Conservation (phyloP, 148 eudicot genomes). For the Limonium bicolor region DNA sequence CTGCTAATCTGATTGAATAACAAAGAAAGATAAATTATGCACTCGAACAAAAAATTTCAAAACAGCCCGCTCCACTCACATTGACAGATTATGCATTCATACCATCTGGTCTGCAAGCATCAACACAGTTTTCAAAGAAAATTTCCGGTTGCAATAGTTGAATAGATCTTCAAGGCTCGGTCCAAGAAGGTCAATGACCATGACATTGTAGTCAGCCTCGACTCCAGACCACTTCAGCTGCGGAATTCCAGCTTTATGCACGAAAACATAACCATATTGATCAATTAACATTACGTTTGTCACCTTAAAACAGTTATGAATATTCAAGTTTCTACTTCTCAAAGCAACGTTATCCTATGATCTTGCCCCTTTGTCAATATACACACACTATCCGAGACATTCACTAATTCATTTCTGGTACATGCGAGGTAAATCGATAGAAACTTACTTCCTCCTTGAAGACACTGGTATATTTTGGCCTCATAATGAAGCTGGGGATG, state of each 20-base stretch:
- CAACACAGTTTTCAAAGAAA: slow-evolving; percentile 13
- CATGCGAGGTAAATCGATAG: no score
- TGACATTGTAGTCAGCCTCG: slow-evolving; percentile 15
- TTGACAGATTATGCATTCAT: neutral
- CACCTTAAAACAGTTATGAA: no score
- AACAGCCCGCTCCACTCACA: neutral
- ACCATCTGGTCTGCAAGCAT: slow-evolving; percentile 3
- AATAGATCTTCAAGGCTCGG: slow-evolving; percentile 16
- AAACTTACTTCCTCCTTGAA: slow-evolving; percentile 1
- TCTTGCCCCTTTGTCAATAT: no score
- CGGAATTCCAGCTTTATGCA: slow-evolving; percentile 7
- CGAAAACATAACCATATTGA: no score
- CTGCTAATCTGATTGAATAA: neutral
- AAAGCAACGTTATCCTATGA: neutral
- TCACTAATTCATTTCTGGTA: no score
- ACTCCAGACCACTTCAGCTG: slow-evolving; percentile 12
- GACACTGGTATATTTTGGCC: neutral
- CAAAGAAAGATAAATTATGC: no score
- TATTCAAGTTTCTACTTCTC: slow-evolving; percentile 18
- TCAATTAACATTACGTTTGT: no score
- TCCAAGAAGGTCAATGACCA: slow-evolving; percentile 18
- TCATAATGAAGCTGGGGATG: slow-evolving; percentile 3
- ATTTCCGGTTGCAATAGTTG: slow-evolving; percentile 12
- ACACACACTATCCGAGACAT: no score
- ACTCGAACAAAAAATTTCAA: neutral